Evolutionary conservation across 2,329 filamentous ascomycete species (phyloP).

Genomic region (Orbilia quercus): DNA sequence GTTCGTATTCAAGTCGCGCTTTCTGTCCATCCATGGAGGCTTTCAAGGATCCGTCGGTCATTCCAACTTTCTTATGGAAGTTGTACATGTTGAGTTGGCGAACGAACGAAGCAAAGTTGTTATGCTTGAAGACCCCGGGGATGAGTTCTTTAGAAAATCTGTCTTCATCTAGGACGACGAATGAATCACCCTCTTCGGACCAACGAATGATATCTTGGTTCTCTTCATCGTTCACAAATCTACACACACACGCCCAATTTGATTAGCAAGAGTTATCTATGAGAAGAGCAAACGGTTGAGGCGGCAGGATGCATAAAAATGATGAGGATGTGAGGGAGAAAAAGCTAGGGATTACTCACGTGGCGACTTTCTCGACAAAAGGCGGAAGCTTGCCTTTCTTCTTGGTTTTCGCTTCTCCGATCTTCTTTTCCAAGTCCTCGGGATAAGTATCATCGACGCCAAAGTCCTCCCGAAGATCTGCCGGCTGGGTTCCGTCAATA

Average conservation of each 20-base stretch:
- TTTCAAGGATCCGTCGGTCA: slow-evolving; percentile 97
- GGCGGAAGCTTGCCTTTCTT: slow-evolving; percentile 87
- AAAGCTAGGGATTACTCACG: slow-evolving; percentile 36
- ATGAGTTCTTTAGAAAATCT: slow-evolving; percentile 81
- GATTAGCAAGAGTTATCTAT: slow-evolving; percentile 56
- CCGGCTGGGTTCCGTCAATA: slow-evolving; percentile 33
- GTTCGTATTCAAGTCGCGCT: slow-evolving; percentile 97
- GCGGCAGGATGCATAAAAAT: slow-evolving; percentile 41
- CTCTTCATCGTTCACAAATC: slow-evolving; percentile 91
- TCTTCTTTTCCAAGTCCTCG: slow-evolving; percentile 78
- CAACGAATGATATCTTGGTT: slow-evolving; percentile 96
- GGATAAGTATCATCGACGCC: slow-evolving; percentile 71
- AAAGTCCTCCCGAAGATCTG: slow-evolving; percentile 66
- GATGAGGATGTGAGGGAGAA: slow-evolving; percentile 13
- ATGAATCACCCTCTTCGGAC: slow-evolving; percentile 96
- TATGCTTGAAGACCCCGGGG: slow-evolving; percentile 81
- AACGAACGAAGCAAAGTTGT: slow-evolving; percentile 82
- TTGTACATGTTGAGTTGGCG: slow-evolving; percentile 76
- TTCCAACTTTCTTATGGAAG: slow-evolving; percentile 77
- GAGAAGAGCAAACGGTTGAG: slow-evolving; percentile 30
- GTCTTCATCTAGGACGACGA: slow-evolving; percentile 95
- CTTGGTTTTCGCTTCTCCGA: slow-evolving; percentile 81
- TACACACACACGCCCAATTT: slow-evolving; percentile 62
- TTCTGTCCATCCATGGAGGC: slow-evolving; percentile 97
- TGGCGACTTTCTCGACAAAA: slow-evolving; percentile 83